phyloP scores from a whole-genome alignment of 1,139 yeast species.

The Geotrichum candidum region DNA sequence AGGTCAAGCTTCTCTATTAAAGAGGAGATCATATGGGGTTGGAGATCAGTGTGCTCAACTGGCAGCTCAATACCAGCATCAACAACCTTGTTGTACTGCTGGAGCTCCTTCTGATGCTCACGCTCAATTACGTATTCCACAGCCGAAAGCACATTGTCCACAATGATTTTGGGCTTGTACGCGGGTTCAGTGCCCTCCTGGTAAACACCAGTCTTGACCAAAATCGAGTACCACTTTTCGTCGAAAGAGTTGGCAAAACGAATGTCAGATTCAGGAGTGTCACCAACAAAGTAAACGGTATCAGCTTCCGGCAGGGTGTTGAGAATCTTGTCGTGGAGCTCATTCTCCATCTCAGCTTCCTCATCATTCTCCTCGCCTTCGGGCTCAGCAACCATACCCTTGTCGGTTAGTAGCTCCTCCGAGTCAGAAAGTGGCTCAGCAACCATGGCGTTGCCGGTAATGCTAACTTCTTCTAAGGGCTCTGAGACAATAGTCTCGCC shows the following conservation, averaged over 20 bases:
- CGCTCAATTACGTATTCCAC: slow-evolving; percentile 77
- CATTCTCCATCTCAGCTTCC: slow-evolving; percentile 28
- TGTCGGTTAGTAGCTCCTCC: slow-evolving; percentile 28
- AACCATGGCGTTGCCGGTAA: slow-evolving; percentile 19
- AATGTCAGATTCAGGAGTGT: slow-evolving; percentile 87
- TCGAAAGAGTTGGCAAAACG: slow-evolving; percentile 84
- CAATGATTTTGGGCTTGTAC: slow-evolving; percentile 66
- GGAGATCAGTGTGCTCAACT: slow-evolving; percentile 14
- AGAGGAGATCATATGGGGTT: slow-evolving; percentile 14
- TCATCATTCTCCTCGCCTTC: slow-evolving; percentile 19
- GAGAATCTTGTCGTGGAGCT: slow-evolving; percentile 17
- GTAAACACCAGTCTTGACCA: slow-evolving; percentile 84
- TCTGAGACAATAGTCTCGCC: slow-evolving; percentile 1
- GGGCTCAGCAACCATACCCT: slow-evolving; percentile 2
- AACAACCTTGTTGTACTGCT: slow-evolving; percentile 23
- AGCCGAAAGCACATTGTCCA: slow-evolving; percentile 72
- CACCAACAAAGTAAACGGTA: slow-evolving; percentile 84
- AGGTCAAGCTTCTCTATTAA: slow-evolving; percentile 8
- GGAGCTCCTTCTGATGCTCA: slow-evolving; percentile 64
- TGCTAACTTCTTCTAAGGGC: slow-evolving; percentile 3
- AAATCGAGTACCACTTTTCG: slow-evolving; percentile 73
- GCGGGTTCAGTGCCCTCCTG: slow-evolving; percentile 74
- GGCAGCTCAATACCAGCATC: slow-evolving; percentile 14
- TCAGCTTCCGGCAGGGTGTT: slow-evolving; percentile 67
- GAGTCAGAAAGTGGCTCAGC: slow-evolving; percentile 33